These are phyloP conservation scores for Yamadazyma laniorum DNA, from an alignment of 805 yeast species.

Conservation along the genomic window DNA sequence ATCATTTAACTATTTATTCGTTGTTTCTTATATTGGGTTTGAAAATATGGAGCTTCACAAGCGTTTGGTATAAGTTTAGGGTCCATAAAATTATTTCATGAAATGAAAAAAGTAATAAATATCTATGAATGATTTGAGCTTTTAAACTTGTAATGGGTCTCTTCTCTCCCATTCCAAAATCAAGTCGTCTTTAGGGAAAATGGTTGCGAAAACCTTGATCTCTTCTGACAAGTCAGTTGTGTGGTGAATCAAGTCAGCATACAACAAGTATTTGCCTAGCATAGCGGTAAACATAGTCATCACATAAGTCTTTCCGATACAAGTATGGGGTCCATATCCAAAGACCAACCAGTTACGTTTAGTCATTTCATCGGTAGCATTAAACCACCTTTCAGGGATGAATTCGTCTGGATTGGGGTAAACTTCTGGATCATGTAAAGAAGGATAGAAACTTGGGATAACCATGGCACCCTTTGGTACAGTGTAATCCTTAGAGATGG, in stretches of 20 bases:
- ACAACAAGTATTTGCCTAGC: conserved; percentile 86
- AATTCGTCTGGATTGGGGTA: conserved; percentile 93
- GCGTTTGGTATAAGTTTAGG: too few species aligned
- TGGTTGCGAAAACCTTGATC: conserved; percentile 95
- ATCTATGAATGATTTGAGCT: too few species aligned
- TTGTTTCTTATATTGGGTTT: too few species aligned
- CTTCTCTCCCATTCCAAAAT: conserved; percentile 69
- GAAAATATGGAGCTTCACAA: too few species aligned
- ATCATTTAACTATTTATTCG: too few species aligned
- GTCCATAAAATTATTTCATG: too few species aligned
- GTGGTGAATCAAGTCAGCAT: conserved; percentile 76
- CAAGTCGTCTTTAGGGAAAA: conserved; percentile 96
- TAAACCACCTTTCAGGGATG: conserved; percentile 96
- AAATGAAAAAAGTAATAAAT: too few species aligned
- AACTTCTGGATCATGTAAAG: conserved; percentile 95
- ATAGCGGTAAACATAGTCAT: conserved; percentile 84
- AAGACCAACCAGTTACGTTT: conserved; percentile 94
- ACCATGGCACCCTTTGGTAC: conserved; percentile 98
- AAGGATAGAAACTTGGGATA: conserved; percentile 92
- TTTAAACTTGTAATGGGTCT: conserved; percentile 44
- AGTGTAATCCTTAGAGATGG: conserved; percentile 76
- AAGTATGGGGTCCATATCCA: conserved; percentile 96
- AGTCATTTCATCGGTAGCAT: conserved; percentile 69
- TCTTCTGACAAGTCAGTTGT: conserved; percentile 85
- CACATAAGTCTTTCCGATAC: conserved; percentile 93